Conservation (phyloP, 768 basidiomycete genomes). For the Kondoa malvinella region DNA sequence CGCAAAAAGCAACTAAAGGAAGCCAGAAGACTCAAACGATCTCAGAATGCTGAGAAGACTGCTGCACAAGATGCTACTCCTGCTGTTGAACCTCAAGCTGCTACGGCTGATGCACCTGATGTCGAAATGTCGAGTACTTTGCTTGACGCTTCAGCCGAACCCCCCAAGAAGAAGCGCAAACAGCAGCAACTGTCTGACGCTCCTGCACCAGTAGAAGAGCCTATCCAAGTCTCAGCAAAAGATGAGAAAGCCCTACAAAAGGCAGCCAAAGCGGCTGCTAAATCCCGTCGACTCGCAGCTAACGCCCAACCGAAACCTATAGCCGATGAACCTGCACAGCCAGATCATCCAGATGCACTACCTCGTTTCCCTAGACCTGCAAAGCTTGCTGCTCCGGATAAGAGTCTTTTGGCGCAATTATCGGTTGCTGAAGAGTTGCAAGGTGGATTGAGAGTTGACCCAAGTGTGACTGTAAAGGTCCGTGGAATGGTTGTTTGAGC, state of each 20-base stretch:
- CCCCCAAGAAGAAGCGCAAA: slow-evolving; percentile 14
- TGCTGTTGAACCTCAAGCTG: background rate
- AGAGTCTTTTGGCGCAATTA: slow-evolving; percentile 27
- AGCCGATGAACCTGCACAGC: slow-evolving; percentile 10
- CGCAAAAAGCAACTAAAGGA: slow-evolving; percentile 21
- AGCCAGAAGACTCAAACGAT: slow-evolving; percentile 13
- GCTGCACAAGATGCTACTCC: slow-evolving; percentile 4
- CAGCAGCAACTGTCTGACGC: slow-evolving; percentile 20
- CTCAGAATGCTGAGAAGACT: background rate
- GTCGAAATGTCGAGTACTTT: no score
- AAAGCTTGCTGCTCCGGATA: slow-evolving; percentile 28
- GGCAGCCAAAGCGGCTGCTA: slow-evolving; percentile 8
- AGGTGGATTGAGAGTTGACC: slow-evolving; percentile 29
- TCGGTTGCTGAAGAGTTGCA: slow-evolving; percentile 31
- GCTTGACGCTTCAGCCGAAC: no score
- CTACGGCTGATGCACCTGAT: background rate
- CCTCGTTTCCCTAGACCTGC: slow-evolving; percentile 30
- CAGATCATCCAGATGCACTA: slow-evolving; percentile 17
- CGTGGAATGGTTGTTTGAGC: background rate
- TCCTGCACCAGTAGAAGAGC: slow-evolving; percentile 19
- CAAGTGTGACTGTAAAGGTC: slow-evolving; percentile 19
- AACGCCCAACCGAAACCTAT: slow-evolving; percentile 9
- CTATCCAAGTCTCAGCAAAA: slow-evolving; percentile 7
- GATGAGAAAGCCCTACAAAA: slow-evolving; percentile 12
- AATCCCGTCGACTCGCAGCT: slow-evolving; percentile 5